A percentile compares a stretch with the other conserved stretches of the same genome.
Conservation (phyloP, 768 basidiomycete genomes). For the Amanita fuliginea region DNA sequence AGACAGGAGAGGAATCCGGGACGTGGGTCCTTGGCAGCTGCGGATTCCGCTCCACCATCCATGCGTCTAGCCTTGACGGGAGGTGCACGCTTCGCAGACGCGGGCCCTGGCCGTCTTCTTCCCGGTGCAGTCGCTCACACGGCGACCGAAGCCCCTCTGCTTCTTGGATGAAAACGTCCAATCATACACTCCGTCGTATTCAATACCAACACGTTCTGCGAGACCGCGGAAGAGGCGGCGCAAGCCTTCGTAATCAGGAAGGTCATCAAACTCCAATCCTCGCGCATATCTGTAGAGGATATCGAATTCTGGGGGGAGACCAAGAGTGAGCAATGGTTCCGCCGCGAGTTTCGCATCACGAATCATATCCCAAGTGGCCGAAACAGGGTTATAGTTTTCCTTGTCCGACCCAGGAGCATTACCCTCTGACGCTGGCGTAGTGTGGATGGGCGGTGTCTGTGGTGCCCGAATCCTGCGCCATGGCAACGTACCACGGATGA, state of each 20-base stretch:
- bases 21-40: not conserved
- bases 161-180: conserved; percentile 22
- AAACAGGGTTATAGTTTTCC: conserved; percentile 39
- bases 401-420: conserved; percentile 14
- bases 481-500: conserved; percentile 65
- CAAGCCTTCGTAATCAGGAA: conserved; percentile 81
- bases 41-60: not conserved
- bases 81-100: conserved; percentile 31
- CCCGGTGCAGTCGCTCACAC: conserved; percentile 17
- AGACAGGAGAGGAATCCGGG: not conserved
- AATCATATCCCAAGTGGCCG: conserved; percentile 69
- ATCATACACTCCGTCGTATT: conserved; percentile 40
- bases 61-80: conserved; percentile 14
- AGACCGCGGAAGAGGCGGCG: conserved; percentile 59
- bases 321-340: conserved; percentile 58
- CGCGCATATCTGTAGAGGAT: conserved; percentile 74
- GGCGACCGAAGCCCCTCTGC: conserved; percentile 11
- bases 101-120: conserved; percentile 10
- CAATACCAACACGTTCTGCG: conserved; percentile 40
- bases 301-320: conserved; percentile 74
- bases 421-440: conserved; percentile 12
- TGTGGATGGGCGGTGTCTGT: conserved; percentile 17
- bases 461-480: conserved; percentile 67
- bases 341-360: conserved; percentile 60
- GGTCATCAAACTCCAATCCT: conserved; percentile 76